These are phyloP conservation scores for Pythium folliculosum DNA, from an alignment of 352 stramenopile genomes.

Conservation along the genomic window DNA sequence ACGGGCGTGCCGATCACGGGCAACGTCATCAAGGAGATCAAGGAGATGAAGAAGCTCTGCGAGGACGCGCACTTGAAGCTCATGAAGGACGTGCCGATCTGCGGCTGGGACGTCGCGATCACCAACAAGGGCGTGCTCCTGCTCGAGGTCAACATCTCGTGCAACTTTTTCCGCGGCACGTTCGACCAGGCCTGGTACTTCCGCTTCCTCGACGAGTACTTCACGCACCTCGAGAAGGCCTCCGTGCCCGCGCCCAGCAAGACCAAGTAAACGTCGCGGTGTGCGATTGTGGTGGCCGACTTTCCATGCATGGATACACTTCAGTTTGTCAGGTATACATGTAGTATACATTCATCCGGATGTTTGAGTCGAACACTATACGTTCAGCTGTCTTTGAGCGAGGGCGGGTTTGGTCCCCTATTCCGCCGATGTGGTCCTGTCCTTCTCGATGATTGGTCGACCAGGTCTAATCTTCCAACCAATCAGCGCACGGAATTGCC, in stretches of 20 bases:
- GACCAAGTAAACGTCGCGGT: conserved; percentile 31
- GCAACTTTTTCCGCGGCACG: conserved; percentile 94
- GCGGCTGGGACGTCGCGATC: conserved; percentile 93
- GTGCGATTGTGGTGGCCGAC: too few species aligned
- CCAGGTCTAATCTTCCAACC: neutral
- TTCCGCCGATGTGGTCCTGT: conserved; percentile 24
- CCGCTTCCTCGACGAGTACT: conserved; percentile 86
- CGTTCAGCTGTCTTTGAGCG: neutral
- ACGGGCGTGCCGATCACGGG: conserved; percentile 86
- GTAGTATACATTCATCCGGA: conserved; percentile 16
- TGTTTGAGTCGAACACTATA: conserved; percentile 8
- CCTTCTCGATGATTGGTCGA: conserved; percentile 15
- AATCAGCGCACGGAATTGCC: conserved; percentile 8
- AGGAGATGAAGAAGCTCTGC: conserved; percentile 82
- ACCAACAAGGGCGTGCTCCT: conserved; percentile 89
- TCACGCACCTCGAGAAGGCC: conserved; percentile 66
- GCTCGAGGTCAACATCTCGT: conserved; percentile 92
- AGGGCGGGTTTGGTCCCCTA: conserved; percentile 24
- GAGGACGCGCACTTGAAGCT: conserved; percentile 89
- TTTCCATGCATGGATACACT: conserved; percentile 22
- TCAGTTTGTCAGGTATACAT: conserved; percentile 16
- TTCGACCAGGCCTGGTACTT: conserved; percentile 91
- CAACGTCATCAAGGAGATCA: conserved; percentile 88
- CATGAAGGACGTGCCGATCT: conserved; percentile 92
- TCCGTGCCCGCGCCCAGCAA: conserved; percentile 49